phyloP scores from a whole-genome alignment of 441 rosid species.

The Croton setiger region DNA sequence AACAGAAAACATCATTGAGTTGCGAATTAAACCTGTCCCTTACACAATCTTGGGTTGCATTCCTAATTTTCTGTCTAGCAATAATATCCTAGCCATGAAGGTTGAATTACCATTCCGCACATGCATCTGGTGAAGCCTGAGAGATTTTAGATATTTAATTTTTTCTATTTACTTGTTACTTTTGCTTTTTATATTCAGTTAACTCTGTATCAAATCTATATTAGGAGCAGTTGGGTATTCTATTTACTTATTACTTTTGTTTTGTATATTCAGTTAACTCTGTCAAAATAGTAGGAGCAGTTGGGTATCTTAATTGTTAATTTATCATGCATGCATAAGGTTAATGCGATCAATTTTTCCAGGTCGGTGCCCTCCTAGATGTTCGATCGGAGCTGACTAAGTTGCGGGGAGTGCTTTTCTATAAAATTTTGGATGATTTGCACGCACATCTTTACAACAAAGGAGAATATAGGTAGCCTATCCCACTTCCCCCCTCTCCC shows the following conservation, averaged over 20 bases:
- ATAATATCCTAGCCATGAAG: conserved; percentile 2
- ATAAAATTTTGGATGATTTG: conserved; percentile 88
- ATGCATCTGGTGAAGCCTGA: background rate
- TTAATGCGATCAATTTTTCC: conserved; percentile 18
- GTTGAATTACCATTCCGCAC: conserved; percentile 4
- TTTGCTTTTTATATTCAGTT: conserved; percentile 3
- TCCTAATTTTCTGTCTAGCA: background rate
- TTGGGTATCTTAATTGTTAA: conserved; percentile 2
- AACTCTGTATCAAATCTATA: background rate
- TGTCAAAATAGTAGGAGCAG: conserved; percentile 2
- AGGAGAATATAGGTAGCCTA: conserved; percentile 85
- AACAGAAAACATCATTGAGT: background rate
- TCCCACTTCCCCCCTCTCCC: background rate
- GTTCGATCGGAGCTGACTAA: conserved; percentile 93
- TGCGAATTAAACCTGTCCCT: background rate
- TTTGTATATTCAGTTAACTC: background rate
- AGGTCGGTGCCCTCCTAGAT: conserved; percentile 99
- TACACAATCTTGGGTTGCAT: background rate
- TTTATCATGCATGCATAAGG: conserved; percentile 16
- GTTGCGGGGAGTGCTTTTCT: conserved; percentile 81
- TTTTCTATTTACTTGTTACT: background rate
- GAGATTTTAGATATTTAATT: background rate
- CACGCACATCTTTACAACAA: conserved; percentile 94
- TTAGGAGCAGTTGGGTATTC: conserved; percentile 1
- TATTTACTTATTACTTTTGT: background rate